Evolutionary conservation across 2,329 filamentous ascomycete genomes (phyloP), one percentile per base, ranked within the genome.

Genomic region (Trichoderma sp.): DNA sequence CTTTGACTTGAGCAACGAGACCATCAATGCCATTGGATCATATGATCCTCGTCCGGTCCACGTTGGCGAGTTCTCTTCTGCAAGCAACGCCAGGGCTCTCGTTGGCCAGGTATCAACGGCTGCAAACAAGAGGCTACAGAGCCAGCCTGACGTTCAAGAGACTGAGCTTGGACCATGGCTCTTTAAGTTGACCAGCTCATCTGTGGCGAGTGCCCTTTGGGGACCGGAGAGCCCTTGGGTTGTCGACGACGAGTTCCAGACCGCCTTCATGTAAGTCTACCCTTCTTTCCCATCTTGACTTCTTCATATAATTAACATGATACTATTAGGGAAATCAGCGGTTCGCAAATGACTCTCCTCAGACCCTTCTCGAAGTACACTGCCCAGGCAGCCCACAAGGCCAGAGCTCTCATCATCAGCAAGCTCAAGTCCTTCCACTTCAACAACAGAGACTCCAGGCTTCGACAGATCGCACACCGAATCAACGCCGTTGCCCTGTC

Each of bases 201-300:
- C 78, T n/a, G 76, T 79, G 8, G 78, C 79, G 0, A 79, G 73
- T 39, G 77, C 79, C 24, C 77, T 79, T 24, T 80, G 79, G 79
- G 79, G 79, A 5, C 73, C 74, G 3, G 66, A 75, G 39, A 80
- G 80, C 64, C 79, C 79, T 3, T 80, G 78, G 78, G 74, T 77
- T 3, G 75, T 77, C 72, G 78, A 80, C 24, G 70, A 71, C 6
- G 77, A 80, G 62, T 80, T 80, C 58, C 73, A 77, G 2, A 73
- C 76, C 14, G 77, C 79, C 28, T 80, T 80, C 69, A 78, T 80
- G 78, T 76, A 72, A 76, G 76, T 71, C 28, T 36, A 12, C 21
- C 28, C 3, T 11, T 39, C 47, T 30, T 21, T 28, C 26, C 6
- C 9, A 6, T 3, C 32, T 12, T 1, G 12, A 2, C 8, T 6